Evolutionary conservation across 805 yeast species (phyloP).

Genomic region (Kluyveromyces wickerhamii): DNA sequence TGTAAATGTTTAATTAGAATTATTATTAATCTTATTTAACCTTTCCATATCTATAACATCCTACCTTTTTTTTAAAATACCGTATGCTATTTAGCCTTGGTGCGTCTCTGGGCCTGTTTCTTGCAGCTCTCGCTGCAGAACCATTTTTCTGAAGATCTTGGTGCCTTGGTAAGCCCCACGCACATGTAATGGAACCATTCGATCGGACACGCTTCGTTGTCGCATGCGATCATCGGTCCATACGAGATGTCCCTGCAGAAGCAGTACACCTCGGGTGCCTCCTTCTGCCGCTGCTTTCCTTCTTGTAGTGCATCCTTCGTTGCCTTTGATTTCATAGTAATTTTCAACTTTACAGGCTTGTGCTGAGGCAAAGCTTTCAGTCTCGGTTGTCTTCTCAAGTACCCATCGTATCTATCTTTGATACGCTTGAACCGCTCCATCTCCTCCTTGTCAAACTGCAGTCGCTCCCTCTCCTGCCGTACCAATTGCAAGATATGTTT

Average conservation of each 20-base stretch:
- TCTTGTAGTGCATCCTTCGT: slow-evolving; percentile 3
- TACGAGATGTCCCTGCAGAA: slow-evolving; percentile 37
- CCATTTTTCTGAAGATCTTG: slow-evolving; percentile 54
- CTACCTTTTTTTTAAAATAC: too few relatives aligned
- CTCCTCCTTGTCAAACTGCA: slow-evolving; percentile 14
- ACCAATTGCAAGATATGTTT: slow-evolving; percentile 20
- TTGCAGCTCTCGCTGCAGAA: slow-evolving; percentile 47
- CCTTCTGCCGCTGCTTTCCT: slow-evolving; percentile 3
- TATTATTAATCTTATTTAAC: too few relatives aligned
- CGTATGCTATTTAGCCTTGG: too few relatives aligned
- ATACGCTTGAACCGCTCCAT: slow-evolving; percentile 9
- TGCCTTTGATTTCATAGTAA: slow-evolving; percentile 11
- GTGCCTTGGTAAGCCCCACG: slow-evolving; percentile 57
- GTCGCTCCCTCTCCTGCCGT: slow-evolving; percentile 20
- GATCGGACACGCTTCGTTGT: slow-evolving; percentile 58
- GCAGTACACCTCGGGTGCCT: slow-evolving; percentile 33
- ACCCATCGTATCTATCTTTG: slow-evolving; percentile 2
- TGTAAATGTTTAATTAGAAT: too few relatives aligned
- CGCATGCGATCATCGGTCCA: slow-evolving; percentile 92
- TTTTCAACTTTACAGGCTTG: slow-evolving; percentile 6
- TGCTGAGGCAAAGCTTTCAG: slow-evolving; percentile 11
- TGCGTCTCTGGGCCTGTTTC: slow-evolving; percentile 8
- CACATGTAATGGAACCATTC: slow-evolving; percentile 82
- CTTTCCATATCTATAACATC: too few relatives aligned
- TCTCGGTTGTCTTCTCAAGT: slow-evolving; percentile 4